Conservation (phyloP, 2,329 filamentous ascomycete species). For the Trichoderma sp. region DNA sequence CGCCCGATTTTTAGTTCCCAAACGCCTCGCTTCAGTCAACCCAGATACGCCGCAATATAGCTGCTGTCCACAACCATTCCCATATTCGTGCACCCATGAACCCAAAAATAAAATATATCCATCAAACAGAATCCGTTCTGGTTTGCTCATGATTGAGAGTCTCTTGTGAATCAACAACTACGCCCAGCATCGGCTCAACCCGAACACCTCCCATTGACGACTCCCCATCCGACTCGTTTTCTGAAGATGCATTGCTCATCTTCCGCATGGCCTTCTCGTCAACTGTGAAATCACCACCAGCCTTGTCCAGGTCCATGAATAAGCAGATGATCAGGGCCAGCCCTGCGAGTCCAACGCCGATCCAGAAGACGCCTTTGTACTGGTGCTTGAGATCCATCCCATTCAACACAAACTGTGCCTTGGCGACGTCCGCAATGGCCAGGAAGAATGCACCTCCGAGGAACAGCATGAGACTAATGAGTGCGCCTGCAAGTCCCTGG, state of each 20-base stretch:
- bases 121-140: background rate
- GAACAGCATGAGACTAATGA: conserved; percentile 62
- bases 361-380: conserved; percentile 62
- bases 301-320: conserved; percentile 29
- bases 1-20: background rate
- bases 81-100: background rate
- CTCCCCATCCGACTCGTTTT: conserved; percentile 4
- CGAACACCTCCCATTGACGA: background rate
- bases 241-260: conserved; percentile 3
- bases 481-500: conserved; percentile 63
- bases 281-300: conserved; percentile 25
- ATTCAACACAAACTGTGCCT: conserved; percentile 41
- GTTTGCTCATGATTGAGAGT: background rate
- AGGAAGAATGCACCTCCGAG: conserved; percentile 63
- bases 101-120: background rate
- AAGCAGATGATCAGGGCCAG: conserved; percentile 45
- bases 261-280: conserved; percentile 24
- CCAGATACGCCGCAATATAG: background rate
- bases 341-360: conserved; percentile 51
- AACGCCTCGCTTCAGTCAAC: conserved; percentile 10
- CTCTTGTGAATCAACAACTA: background rate
- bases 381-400: conserved; percentile 45
- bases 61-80: background rate
- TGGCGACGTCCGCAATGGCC: conserved; percentile 59
- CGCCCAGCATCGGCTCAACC: conserved; percentile 13